Percentiles rank a stretch among this genome's conserved stretches.
These are phyloP conservation scores for Verbascum thapsus DNA, from an alignment of 257 asterid species.

Conservation along the genomic window DNA sequence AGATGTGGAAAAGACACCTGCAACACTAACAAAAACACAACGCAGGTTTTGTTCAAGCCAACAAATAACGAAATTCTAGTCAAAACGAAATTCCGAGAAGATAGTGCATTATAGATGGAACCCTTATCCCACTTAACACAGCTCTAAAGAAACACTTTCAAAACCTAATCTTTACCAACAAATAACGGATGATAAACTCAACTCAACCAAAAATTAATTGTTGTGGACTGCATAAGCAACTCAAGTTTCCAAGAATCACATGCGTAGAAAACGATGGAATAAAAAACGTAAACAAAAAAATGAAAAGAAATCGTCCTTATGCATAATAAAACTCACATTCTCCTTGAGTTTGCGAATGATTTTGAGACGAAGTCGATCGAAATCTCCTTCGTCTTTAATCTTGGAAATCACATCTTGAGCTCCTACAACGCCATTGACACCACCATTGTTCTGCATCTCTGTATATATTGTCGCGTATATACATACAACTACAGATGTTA, in stretches of 20 bases:
- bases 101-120: not conserved
- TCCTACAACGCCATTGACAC: slow-evolving; percentile 28
- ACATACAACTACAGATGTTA: not conserved
- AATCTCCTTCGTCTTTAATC: slow-evolving; percentile 91
- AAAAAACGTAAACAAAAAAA: not conserved
- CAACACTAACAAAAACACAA: not conserved
- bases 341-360: slow-evolving; percentile 76
- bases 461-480: slow-evolving; percentile 17
- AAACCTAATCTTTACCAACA: not conserved
- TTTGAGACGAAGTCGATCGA: slow-evolving; percentile 78
- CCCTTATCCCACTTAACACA: not conserved
- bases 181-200: not conserved
- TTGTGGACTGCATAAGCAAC: not conserved
- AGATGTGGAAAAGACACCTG: not conserved
- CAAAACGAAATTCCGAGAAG: not conserved
- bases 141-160: slow-evolving; percentile 9
- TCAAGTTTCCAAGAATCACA: slow-evolving; percentile 12
- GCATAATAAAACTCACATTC: slow-evolving; percentile 64
- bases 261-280: not conserved
- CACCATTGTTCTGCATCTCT: slow-evolving; percentile 38
- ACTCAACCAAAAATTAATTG: not conserved
- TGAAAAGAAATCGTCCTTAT: slow-evolving; percentile 14
- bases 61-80: not conserved
- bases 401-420: slow-evolving; percentile 65
- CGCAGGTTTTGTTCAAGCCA: not conserved